A percentile compares a stretch with the other conserved stretches of the same genome.
These are phyloP conservation scores for Axilococcus clingmanii DNA, from an alignment of 139 green algal genomes.

Conservation along the genomic window DNA sequence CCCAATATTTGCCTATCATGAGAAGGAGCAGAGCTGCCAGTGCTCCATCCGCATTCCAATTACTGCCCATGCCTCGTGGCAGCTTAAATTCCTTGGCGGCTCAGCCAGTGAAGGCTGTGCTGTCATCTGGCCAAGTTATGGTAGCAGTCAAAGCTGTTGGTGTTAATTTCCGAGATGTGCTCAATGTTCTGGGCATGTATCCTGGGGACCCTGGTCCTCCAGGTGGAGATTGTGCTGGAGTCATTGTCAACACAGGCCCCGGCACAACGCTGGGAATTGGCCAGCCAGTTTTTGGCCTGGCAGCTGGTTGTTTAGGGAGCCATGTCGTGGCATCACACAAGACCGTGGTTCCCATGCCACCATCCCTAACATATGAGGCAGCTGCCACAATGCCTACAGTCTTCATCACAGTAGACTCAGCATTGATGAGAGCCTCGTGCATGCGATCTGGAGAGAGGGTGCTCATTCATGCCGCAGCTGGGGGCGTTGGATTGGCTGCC, in stretches of 20 bases:
- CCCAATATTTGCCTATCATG: slow-evolving; percentile 5
- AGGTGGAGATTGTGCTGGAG: slow-evolving; percentile 39
- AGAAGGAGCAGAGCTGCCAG: not conserved
- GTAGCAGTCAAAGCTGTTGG: slow-evolving; percentile 33
- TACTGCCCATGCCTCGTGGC: slow-evolving; percentile 33
- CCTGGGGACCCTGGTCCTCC: slow-evolving; percentile 30
- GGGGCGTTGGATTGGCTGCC: slow-evolving; percentile 67
- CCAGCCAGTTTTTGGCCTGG: slow-evolving; percentile 62
- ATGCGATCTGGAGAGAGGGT: slow-evolving; percentile 22
- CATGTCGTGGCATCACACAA: slow-evolving; percentile 42
- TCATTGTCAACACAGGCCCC: slow-evolving; percentile 18
- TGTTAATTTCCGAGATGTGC: slow-evolving; percentile 43
- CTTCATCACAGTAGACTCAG: slow-evolving; percentile 57
- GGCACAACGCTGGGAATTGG: slow-evolving; percentile 15
- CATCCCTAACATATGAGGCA: slow-evolving; percentile 45
- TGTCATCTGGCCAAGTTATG: slow-evolving; percentile 4
- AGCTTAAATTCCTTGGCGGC: slow-evolving; percentile 37
- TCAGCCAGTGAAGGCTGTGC: not conserved
- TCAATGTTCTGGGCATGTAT: slow-evolving; percentile 51
- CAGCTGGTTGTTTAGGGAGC: slow-evolving; percentile 50
- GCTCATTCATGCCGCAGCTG: slow-evolving; percentile 63
- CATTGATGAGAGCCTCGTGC: slow-evolving; percentile 5
- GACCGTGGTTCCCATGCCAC: slow-evolving; percentile 54
- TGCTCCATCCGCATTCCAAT: slow-evolving; percentile 4
- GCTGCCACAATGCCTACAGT: slow-evolving; percentile 71